Evolutionary conservation across 1,284 basidiomycete species (phyloP), one percentile per base, ranked within the genome.

Genomic region (Trametes pubescens): DNA sequence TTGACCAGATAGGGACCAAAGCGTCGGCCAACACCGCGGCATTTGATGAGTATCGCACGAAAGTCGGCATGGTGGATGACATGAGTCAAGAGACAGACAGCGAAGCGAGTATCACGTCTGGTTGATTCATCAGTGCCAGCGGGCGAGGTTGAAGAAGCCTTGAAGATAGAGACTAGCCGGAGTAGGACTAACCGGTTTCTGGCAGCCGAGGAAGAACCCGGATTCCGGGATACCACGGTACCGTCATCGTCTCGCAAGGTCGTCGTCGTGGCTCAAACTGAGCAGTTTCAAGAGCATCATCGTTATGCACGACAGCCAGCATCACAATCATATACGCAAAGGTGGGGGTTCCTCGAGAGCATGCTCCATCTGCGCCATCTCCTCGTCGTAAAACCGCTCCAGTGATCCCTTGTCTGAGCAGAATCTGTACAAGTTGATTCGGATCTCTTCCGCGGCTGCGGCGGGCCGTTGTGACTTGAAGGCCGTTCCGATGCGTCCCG

Each of bases 321-420:
- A 56, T 8, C n/a, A 22, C 47, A 29, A 11, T 71, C 65, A 79
- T 34, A 79, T 77, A 47, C 69, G 70, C 47, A 90, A 74, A 0
- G 84, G 83, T 21, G 89, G 88, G 48, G 90, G 89, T 57, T 91
- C 90, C 62, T 91, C 89, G 8, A 78, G 79, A 22, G 77, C 77
- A 46, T 79, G 79, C 14, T 77, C 79, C 61, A 89, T 69, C 59
- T 72, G 73, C n/a, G 83, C 85, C 32, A 90, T 76, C 68, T 92
- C 85, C 61, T 92, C 86, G 1, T 91, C 86, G 73, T 93, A 96
- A 75, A 96, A 95, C 60, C 74, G 76, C 57, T 70, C 77, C 68
- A 96, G 76, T 34, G 74, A 77, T 48, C 75, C 76, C 57, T 78
- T 75, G 75, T 93, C 84, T n/a, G 79, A 78, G 74, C 92, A 95